A percentile compares a stretch with the other conserved stretches of the same genome.
Evolutionary conservation across 176 grass and related monocot genomes (phyloP).

Genomic region (Oryza glaberrima): DNA sequence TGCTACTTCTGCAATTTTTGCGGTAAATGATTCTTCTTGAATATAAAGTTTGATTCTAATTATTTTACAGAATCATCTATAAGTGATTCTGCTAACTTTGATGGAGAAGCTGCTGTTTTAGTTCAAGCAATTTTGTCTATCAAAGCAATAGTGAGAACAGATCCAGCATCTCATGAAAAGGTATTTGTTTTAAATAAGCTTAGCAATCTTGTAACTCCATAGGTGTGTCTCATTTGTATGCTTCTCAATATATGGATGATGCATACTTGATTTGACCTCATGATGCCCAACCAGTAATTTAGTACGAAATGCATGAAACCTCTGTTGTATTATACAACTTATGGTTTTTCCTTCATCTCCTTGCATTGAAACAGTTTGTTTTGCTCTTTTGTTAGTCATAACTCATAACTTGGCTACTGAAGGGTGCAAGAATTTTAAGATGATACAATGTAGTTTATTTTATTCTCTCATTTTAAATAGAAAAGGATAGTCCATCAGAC

Average conservation of each 20-base stretch:
- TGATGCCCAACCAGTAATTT: slow-evolving; percentile 1
- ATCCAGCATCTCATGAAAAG: slow-evolving; percentile 81
- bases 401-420: slow-evolving; percentile 15
- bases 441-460: neutral
- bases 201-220: neutral
- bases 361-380: neutral
- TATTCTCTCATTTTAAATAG: neutral
- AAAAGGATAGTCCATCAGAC: neutral
- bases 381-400: neutral
- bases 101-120: slow-evolving; percentile 81
- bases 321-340: neutral
- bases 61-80: slow-evolving; percentile 74
- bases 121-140: slow-evolving; percentile 96
- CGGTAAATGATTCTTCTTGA: slow-evolving; percentile 25
- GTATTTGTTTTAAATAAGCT: slow-evolving; percentile 50
- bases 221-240: slow-evolving; percentile 13
- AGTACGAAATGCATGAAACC: neutral
- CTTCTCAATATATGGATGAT: slow-evolving; percentile 1
- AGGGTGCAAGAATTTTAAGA: slow-evolving; percentile 18
- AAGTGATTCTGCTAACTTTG: slow-evolving; percentile 54
- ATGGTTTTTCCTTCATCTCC: slow-evolving; percentile 12
- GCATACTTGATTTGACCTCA: slow-evolving; percentile 11
- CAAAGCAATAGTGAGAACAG: slow-evolving; percentile 82
- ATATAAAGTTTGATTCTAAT: slow-evolving; percentile 38
- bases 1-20: slow-evolving; percentile 39